These are phyloP conservation scores for Hypoxylon sp. DNA, from an alignment of 2,329 filamentous ascomycete species.

Conservation along the genomic window DNA sequence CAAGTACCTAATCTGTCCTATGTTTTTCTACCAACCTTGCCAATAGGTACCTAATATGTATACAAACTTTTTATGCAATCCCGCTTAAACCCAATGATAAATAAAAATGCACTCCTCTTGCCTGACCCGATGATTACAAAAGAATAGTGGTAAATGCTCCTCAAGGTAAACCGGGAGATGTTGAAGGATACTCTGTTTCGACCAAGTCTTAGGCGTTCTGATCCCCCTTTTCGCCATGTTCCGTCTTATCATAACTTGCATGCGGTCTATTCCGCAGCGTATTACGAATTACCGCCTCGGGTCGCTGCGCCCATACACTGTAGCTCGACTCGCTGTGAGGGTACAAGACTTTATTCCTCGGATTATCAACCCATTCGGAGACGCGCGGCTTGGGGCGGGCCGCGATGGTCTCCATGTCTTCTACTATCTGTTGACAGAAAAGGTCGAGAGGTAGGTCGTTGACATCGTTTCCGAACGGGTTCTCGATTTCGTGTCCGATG, in stretches of 20 bases:
- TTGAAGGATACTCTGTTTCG: background rate
- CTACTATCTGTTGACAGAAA: constrained; percentile 81
- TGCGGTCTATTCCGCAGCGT: constrained; percentile 51
- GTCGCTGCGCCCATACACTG: constrained; percentile 51
- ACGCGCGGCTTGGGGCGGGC: constrained; percentile 67
- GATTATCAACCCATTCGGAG: constrained; percentile 63
- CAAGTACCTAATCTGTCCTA: background rate
- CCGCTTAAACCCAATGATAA: constrained; percentile 30
- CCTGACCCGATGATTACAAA: constrained; percentile 26
- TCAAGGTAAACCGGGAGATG: background rate
- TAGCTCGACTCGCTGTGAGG: constrained; percentile 58
- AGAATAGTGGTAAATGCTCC: background rate
- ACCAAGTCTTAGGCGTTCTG: constrained; percentile 31
- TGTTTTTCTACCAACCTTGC: background rate
- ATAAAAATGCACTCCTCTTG: constrained; percentile 16
- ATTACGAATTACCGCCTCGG: constrained; percentile 49
- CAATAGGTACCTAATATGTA: background rate
- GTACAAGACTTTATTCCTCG: constrained; percentile 66
- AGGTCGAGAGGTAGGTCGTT: constrained; percentile 84
- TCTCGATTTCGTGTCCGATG: constrained; percentile 87
- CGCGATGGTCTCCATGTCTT: constrained; percentile 82
- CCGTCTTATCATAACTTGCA: constrained; percentile 39
- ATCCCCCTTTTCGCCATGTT: constrained; percentile 14
- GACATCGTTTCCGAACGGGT: constrained; percentile 86
- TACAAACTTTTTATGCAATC: constrained; percentile 22